Base-by-base conservation (phyloP, 108 stramenopile species). In the Licmophora abbreviata region DNA sequence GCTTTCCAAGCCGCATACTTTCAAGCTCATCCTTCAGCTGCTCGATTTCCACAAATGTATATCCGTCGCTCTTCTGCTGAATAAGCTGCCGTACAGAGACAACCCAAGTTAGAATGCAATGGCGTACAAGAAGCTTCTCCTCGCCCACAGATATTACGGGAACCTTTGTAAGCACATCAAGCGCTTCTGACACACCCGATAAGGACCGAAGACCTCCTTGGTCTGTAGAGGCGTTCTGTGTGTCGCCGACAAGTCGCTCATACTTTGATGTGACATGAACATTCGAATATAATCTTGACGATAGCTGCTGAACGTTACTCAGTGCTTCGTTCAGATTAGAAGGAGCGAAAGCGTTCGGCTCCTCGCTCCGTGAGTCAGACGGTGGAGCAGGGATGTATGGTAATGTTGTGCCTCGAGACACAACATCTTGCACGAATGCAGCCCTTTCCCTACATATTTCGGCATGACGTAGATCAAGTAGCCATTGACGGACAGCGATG, bases 31-130 rank as follows among this genome's bases (percentile, higher is more conserved):
- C 50, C 48, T 72, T 25, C 15, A 75, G 56, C 12, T 41, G 32
- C 34, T 70, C 48, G 22, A 81, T 10, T 45, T 56, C 26, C 5
- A 22, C 10, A 56, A 51, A 51, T 42, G 51, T 42, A 68, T 68
- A 30, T 24, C 29, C 32, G 26, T 29, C 29, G 48, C 23, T 32
- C 30, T 18, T 20, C 17, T 44, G 4, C 26, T 32, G 10, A 14
- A 72, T 52, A 1, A 52, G 22, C 44, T 37, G 34, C 0, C 38
- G 23, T 9, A 63, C 77, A 18, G 41, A 27, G 6, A 42, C 41
- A 43, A 63, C 51, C 88, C 88, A 89, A n/a, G 58, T 35, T 29
- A 85, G 46, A 20, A 85, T 42, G 37, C 79, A 79, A 4, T 58
- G 36, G 21, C 81, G 63, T 29, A 74, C 33, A 23, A 60, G 49